Evolutionary conservation across 495 filamentous ascomycete genomes (phyloP), one percentile per base, ranked within the genome.

Genomic region (Talaromyces nanjingensis): DNA sequence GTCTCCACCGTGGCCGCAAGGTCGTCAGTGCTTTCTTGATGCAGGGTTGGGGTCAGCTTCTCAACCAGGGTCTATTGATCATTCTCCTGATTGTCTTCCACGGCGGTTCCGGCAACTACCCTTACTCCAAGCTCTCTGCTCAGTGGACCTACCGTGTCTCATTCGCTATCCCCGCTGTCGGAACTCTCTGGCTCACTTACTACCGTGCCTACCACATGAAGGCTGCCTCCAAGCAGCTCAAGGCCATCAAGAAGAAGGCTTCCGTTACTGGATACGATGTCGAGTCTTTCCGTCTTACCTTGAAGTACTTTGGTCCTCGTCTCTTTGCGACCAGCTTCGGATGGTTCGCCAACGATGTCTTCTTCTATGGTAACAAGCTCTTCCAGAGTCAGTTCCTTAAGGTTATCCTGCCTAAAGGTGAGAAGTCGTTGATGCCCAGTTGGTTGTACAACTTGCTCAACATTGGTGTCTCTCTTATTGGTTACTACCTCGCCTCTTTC

Each of bases 291-390:
- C 81, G 81, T 53, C 69, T 91, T 63, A 90, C 90, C 18, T 84
- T 91, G 79, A 82, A 78, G 31, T 84, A 90, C 81, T 97, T 96
- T 60, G 90, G 91, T 53, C 85, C 86, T 55, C 91, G 92, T 57
- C 75, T 96, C 31, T 70, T 97, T n/a, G 92, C 91, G 18, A 96
- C 92, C 29, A 85, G 90, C 29, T 87, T 87, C 57, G 83, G 83
- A 16, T 97, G 92, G 92, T 97, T 89, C 73, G 87, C 84, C 77
- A 97, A 96, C 72, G 92, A 96, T 73, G 85, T 97, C 20, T 96
- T 97, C 84, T 97, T 97, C 79, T 97, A 97, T 76, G 92, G 92
- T 67, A 97, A 96, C 88, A 96, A 96, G 84, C 87, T 97, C 42
- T 97, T 97, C 83, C 91, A 96, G 76, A 82, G 81, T 66, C 84